phyloP scores from a whole-genome alignment of 345 rosid species.

The Raphanus raphanistrum region DNA sequence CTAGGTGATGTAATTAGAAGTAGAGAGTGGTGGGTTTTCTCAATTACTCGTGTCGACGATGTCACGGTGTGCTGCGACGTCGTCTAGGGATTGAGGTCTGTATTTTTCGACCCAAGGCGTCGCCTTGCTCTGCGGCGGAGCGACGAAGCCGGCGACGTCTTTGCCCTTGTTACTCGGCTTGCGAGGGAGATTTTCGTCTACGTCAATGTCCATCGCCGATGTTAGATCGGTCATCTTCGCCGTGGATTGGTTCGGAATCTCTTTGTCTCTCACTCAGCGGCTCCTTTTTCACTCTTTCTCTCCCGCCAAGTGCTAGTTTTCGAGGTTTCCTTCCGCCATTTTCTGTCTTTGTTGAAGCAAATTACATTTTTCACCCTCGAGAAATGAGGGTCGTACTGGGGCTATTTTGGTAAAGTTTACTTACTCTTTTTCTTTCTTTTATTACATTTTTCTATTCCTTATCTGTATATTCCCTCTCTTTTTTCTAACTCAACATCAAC shows the following conservation, averaged over 20 bases:
- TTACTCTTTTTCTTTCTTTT: neutral
- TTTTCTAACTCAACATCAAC: too few relatives aligned
- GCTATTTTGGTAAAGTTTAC: slow-evolving; percentile 10
- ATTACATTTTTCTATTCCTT: too few relatives aligned
- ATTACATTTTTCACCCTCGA: slow-evolving; percentile 19
- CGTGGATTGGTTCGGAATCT: neutral
- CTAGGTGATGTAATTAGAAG: slow-evolving; percentile 16
- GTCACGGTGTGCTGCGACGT: slow-evolving; percentile 98
- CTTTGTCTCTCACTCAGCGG: neutral
- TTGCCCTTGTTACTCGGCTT: slow-evolving; percentile 53
- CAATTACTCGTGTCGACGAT: slow-evolving; percentile 89
- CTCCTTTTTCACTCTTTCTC: slow-evolving; percentile 14
- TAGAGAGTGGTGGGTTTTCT: neutral
- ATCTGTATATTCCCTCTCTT: too few relatives aligned
- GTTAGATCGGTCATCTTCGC: slow-evolving; percentile 52
- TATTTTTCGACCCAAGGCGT: slow-evolving; percentile 97
- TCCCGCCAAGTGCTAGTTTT: slow-evolving; percentile 35
- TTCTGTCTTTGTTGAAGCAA: neutral
- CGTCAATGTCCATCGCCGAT: slow-evolving; percentile 79
- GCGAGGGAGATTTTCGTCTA: slow-evolving; percentile 38
- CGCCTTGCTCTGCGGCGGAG: slow-evolving; percentile 50
- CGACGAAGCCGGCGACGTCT: slow-evolving; percentile 43
- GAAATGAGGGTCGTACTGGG: neutral
- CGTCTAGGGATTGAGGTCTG: slow-evolving; percentile 92
- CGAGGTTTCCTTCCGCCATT: slow-evolving; percentile 22